Percentiles rank a stretch among this genome's conserved stretches.
Conservation (phyloP, 139 green algal genomes). For the Protoeuglena noctilucae region DNA sequence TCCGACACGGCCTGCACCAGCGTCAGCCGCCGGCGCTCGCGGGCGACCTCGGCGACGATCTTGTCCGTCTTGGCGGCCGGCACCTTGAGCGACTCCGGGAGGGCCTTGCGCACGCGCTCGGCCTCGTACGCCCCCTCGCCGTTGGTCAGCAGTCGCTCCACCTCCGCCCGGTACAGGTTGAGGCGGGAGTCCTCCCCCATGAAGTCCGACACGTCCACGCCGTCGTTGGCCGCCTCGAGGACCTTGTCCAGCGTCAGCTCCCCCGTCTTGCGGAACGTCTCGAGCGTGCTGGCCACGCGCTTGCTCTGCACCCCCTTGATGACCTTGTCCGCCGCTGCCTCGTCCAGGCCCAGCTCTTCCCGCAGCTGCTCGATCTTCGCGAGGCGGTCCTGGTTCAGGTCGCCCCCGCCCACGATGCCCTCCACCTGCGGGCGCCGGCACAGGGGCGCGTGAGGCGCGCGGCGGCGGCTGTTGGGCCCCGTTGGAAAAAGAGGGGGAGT, state of each 20-base stretch:
- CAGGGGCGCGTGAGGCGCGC: no score
- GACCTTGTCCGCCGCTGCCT: neutral
- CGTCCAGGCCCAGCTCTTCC: conserved; percentile 1
- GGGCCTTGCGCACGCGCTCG: neutral
- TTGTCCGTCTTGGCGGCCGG: neutral
- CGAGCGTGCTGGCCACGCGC: neutral
- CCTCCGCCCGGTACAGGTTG: neutral
- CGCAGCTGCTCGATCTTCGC: conserved; percentile 2
- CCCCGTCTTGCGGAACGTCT: neutral
- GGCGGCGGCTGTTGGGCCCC: no score
- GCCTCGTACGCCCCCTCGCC: conserved; percentile 2
- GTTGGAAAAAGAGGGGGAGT: no score
- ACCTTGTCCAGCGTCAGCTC: neutral
- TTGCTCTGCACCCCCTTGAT: conserved; percentile 4
- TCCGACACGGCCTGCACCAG: conserved; percentile 2
- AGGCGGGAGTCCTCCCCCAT: neutral
- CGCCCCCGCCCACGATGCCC: neutral
- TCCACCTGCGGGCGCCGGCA: no score
- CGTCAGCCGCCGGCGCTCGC: neutral
- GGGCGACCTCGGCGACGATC: neutral
- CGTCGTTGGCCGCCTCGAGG: neutral
- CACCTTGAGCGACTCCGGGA: neutral
- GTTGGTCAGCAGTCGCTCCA: neutral
- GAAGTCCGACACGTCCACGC: neutral
- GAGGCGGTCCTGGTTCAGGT: conserved; percentile 2